A percentile compares a stretch with the other conserved stretches of the same genome.
Conservation (phyloP, 169 alveolate genomes). For the Cyclospora cayetanensis region DNA sequence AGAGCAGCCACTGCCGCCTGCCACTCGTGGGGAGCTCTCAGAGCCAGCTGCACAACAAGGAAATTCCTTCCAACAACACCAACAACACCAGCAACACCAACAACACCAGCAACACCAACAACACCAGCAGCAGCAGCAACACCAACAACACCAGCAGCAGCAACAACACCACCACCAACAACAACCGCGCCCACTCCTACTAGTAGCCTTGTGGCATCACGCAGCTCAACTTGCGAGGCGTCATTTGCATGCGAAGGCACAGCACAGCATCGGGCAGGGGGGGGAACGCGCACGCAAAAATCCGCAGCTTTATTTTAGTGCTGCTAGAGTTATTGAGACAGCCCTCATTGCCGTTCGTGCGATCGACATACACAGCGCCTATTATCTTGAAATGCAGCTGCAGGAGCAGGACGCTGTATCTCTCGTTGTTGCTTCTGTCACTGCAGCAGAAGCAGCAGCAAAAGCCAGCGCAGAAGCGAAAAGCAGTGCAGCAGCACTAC, state of each 20-base stretch:
- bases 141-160: slow-evolving; percentile 42
- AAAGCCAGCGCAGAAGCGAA: too few relatives aligned
- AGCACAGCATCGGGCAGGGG: background rate
- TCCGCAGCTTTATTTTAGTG: slow-evolving; percentile 44
- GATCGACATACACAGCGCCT: too few relatives aligned
- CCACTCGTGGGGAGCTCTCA: background rate
- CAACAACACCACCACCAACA: background rate
- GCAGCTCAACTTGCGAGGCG: slow-evolving; percentile 35
- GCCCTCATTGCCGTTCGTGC: slow-evolving; percentile 4
- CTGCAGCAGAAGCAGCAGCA: slow-evolving; percentile 31
- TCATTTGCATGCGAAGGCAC: slow-evolving; percentile 56
- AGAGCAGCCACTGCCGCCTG: background rate
- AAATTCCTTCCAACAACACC: slow-evolving; percentile 20
- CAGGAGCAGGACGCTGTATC: background rate
- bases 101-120: background rate
- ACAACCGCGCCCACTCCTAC: background rate
- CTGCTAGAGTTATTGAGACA: slow-evolving; percentile 13
- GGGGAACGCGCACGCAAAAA: background rate
- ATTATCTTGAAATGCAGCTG: slow-evolving; percentile 26
- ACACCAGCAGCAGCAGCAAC: slow-evolving; percentile 26
- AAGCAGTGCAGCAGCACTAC: slow-evolving; percentile 31
- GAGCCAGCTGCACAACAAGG: background rate
- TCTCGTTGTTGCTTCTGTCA: slow-evolving; percentile 2
- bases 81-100: background rate
- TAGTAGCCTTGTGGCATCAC: slow-evolving; percentile 30